Percentiles rank a stretch among this genome's conserved stretches.
Conservation (phyloP, 768 basidiomycete species). For the Hericium erinaceus region DNA sequence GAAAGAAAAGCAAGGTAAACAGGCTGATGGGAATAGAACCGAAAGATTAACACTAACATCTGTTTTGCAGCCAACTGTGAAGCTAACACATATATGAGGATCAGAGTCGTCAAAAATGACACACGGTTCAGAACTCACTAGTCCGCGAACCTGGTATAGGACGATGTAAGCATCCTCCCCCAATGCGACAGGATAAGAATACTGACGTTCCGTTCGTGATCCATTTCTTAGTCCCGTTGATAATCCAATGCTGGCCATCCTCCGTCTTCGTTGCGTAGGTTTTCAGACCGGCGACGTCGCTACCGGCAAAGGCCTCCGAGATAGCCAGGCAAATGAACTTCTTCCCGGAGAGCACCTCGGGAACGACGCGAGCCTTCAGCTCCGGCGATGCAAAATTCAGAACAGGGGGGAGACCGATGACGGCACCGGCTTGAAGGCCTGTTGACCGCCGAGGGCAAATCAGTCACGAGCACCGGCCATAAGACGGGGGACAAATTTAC, state of each 20-base stretch:
- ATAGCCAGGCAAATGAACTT: constrained; percentile 86
- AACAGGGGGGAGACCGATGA: constrained; percentile 78
- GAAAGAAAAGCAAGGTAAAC: neutral
- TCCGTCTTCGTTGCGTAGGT: constrained; percentile 72
- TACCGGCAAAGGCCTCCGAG: constrained; percentile 82
- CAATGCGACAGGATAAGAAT: neutral
- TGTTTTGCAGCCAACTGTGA: constrained; percentile 68
- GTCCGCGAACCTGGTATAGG: constrained; percentile 28
- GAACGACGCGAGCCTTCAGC: constrained; percentile 44
- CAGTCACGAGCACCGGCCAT: neutral
- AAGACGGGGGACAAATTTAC: neutral
- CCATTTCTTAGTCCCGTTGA: constrained; percentile 86
- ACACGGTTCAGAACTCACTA: constrained; percentile 15
- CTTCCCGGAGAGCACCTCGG: constrained; percentile 60
- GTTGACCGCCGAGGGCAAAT: neutral
- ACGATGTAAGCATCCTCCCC: neutral
- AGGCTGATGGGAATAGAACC: neutral
- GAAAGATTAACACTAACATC: constrained; percentile 18
- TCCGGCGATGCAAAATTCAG: constrained; percentile 70
- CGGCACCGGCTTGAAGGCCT: constrained; percentile 62
- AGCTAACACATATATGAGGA: constrained; percentile 28
- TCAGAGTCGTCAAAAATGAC: neutral
- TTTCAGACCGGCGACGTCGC: constrained; percentile 72
- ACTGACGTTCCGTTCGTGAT: constrained; percentile 67
- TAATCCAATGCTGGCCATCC: constrained; percentile 78